A percentile compares a stretch with the other conserved stretches of the same genome.
These are phyloP conservation scores for Aspergillus sp. DNA, from an alignment of 2,329 filamentous ascomycete species.

Conservation along the genomic window DNA sequence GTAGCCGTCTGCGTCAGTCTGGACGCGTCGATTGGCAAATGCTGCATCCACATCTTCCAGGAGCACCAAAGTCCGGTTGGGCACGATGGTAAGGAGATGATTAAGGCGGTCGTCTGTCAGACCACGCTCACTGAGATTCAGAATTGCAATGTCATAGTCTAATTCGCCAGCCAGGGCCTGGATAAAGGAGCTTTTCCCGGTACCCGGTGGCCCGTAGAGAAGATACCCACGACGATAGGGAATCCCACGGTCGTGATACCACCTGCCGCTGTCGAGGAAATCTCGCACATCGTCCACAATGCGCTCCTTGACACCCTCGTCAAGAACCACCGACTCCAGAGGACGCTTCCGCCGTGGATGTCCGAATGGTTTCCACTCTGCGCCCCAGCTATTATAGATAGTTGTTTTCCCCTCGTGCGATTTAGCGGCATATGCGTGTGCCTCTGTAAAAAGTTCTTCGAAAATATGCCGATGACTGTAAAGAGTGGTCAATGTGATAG, in stretches of 20 bases:
- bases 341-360: conserved; percentile 79
- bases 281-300: conserved; percentile 75
- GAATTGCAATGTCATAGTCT: conserved; percentile 84
- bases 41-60: conserved; percentile 89
- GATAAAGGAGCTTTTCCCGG: conserved; percentile 92
- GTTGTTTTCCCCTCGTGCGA: conserved; percentile 86
- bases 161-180: conserved; percentile 88
- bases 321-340: conserved; percentile 76
- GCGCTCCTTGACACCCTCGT: conserved; percentile 71
- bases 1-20: conserved; percentile 73
- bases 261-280: conserved; percentile 68
- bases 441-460: conserved; percentile 80
- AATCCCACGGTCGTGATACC: conserved; percentile 92
- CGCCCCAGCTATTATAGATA: conserved; percentile 77
- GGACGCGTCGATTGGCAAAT: conserved; percentile 65
- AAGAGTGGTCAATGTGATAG: conserved; percentile 81
- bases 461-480: conserved; percentile 86
- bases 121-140: conserved; percentile 83
- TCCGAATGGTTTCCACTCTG: conserved; percentile 78
- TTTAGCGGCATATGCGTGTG: conserved; percentile 68
- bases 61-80: conserved; percentile 70
- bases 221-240: conserved; percentile 86
- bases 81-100: conserved; percentile 75
- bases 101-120: conserved; percentile 85
- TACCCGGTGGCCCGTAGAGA: conserved; percentile 80